Conservation (phyloP, 306 rosid genomes). For the Cicer judaicum region DNA sequence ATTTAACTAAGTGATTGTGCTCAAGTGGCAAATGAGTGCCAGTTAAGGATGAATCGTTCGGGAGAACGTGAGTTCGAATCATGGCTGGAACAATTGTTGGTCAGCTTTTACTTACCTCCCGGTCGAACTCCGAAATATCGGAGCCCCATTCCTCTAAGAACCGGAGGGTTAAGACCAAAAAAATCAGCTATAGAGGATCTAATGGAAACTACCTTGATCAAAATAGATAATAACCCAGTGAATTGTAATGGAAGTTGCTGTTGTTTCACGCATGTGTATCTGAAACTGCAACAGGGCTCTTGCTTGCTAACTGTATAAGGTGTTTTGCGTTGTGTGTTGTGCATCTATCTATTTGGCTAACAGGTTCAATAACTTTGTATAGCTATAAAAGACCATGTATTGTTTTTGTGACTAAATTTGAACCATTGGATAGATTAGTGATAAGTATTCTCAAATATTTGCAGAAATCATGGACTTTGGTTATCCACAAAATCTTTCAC, state of each 20-base stretch:
- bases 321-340: conserved; percentile 28
- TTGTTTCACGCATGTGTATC: background rate
- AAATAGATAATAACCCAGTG: conserved; percentile 13
- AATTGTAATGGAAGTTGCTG: conserved; percentile 21
- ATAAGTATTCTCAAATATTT: conserved; percentile 23
- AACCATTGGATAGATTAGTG: conserved; percentile 36
- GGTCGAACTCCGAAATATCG: too few species aligned
- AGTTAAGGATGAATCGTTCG: too few species aligned
- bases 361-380: conserved; percentile 2
- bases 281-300: conserved; percentile 25
- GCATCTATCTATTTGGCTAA: conserved; percentile 30
- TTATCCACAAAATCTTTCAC: conserved; percentile 97
- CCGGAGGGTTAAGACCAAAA: too few species aligned
- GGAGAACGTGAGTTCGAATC: too few species aligned
- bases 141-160: too few species aligned
- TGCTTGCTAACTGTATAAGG: conserved; percentile 28
- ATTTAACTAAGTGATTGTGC: background rate
- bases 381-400: conserved; percentile 1
- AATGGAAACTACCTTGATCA: conserved; percentile 6
- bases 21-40: too few species aligned
- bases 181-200: conserved; percentile 27
- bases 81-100: too few species aligned
- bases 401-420: conserved; percentile 8
- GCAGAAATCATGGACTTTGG: conserved; percentile 99
- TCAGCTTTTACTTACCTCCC: too few species aligned